phyloP scores from a whole-genome alignment of 108 stramenopile genomes.

The Pseudonitzschia delicatissima region DNA sequence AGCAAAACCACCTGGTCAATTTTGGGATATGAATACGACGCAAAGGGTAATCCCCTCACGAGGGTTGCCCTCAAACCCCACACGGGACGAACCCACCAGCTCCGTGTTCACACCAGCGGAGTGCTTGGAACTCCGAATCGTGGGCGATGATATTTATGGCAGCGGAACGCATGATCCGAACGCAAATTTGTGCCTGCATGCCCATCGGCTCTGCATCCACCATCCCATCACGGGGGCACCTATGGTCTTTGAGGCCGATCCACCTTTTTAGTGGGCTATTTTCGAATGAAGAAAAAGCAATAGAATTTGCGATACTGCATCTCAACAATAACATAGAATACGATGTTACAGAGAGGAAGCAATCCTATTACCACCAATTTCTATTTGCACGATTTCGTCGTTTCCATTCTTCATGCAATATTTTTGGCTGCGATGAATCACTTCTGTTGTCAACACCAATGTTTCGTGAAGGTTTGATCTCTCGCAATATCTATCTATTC shows the following conservation, averaged over 20 bases:
- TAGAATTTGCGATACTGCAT: too few relatives aligned
- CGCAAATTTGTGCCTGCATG: conserved; percentile 60
- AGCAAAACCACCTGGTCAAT: conserved; percentile 51
- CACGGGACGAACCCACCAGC: conserved; percentile 80
- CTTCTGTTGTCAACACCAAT: too few relatives aligned
- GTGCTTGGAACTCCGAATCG: conserved; percentile 76
- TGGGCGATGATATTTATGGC: conserved; percentile 83
- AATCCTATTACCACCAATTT: too few relatives aligned
- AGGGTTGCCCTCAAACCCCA: conserved; percentile 50
- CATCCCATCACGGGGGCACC: conserved; percentile 63
- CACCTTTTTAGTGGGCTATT: too few relatives aligned
- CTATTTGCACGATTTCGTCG: too few relatives aligned
- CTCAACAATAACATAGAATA: too few relatives aligned
- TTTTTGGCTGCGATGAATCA: too few relatives aligned
- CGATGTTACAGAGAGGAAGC: too few relatives aligned
- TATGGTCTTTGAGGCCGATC: conserved; percentile 58
- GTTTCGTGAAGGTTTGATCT: too few relatives aligned
- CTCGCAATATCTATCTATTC: too few relatives aligned
- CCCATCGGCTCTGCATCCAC: conserved; percentile 46
- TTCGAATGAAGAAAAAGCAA: too few relatives aligned
- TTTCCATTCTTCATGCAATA: too few relatives aligned
- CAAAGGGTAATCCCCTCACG: conserved; percentile 41
- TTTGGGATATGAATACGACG: conserved; percentile 33
- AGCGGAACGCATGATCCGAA: background rate
- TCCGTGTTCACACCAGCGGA: conserved; percentile 73